These are phyloP conservation scores for Mycena metata DNA, from an alignment of 768 basidiomycete species.

Conservation along the genomic window DNA sequence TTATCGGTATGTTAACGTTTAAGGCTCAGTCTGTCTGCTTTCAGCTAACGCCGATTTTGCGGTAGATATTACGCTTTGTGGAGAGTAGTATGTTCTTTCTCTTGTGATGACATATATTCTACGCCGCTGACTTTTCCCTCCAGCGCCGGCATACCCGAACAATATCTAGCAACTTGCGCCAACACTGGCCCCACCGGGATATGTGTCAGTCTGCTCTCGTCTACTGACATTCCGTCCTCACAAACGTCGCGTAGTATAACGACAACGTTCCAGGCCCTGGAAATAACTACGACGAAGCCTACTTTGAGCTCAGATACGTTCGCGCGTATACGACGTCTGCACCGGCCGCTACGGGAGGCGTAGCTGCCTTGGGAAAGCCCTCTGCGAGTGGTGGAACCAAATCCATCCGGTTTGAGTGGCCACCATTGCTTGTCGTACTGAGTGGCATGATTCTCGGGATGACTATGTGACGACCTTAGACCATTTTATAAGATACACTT, in stretches of 20 bases:
- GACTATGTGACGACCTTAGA: constrained; percentile 17
- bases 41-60: neutral
- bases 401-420: neutral
- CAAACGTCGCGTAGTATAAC: constrained; percentile 56
- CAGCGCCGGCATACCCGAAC: constrained; percentile 60
- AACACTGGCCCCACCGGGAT: constrained; percentile 48
- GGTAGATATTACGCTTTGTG: constrained; percentile 68
- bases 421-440: neutral
- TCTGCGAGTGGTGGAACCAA: constrained; percentile 13
- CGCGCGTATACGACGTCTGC: constrained; percentile 35
- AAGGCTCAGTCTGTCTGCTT: neutral
- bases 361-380: constrained; percentile 51
- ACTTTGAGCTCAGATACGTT: constrained; percentile 72
- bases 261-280: constrained; percentile 70
- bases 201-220: constrained; percentile 49
- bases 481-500: constrained; percentile 26
- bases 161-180: constrained; percentile 52
- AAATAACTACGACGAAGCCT: constrained; percentile 66
- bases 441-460: constrained; percentile 12
- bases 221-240: constrained; percentile 25
- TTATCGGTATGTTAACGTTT: constrained; percentile 37
- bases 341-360: constrained; percentile 36
- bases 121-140: neutral
- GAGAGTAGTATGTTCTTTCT: constrained; percentile 53
- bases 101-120: neutral